Percentiles rank a stretch among this genome's conserved stretches.
phyloP scores from a whole-genome alignment of 2,329 filamentous ascomycete genomes.

The Cytospora chrysosperma region DNA sequence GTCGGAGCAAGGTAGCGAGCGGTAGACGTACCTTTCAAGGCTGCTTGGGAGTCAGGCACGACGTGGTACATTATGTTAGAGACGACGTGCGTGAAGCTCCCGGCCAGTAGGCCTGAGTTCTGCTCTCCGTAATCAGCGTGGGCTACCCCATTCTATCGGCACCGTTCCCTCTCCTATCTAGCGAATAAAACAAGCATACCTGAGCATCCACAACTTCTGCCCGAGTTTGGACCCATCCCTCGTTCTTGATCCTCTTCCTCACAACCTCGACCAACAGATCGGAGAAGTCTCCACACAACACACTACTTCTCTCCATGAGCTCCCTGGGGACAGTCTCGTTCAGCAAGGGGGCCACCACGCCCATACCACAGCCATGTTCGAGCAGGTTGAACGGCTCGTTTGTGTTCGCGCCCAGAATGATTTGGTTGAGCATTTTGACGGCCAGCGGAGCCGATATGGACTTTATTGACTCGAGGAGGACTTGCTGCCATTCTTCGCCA shows the following conservation, averaged over 20 bases:
- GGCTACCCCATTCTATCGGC: neutral
- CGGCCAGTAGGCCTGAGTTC: constrained; percentile 27
- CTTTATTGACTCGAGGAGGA: constrained; percentile 18
- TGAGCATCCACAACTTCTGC: constrained; percentile 46
- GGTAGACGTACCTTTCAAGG: constrained; percentile 28
- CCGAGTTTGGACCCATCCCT: constrained; percentile 48
- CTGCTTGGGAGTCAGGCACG: constrained; percentile 30
- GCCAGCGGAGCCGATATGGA: constrained; percentile 29
- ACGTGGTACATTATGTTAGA: constrained; percentile 32
- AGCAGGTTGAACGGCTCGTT: constrained; percentile 41
- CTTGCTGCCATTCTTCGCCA: constrained; percentile 12
- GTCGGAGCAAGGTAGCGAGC: too few relatives aligned
- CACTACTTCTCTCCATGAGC: constrained; percentile 42
- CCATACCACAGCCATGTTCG: constrained; percentile 55
- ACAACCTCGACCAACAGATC: constrained; percentile 42
- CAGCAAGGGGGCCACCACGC: constrained; percentile 47
- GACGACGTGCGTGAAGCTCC: constrained; percentile 30
- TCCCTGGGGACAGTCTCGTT: constrained; percentile 39
- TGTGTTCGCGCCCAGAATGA: constrained; percentile 30
- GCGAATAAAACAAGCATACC: constrained; percentile 32
- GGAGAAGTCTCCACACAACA: constrained; percentile 51
- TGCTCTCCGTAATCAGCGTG: constrained; percentile 19
- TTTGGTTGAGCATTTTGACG: constrained; percentile 32
- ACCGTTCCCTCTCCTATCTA: neutral
- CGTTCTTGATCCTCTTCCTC: constrained; percentile 37